These are phyloP conservation scores for Colletotrichum lindemuthianum DNA, from an alignment of 2,329 filamentous ascomycete genomes.

Conservation along the genomic window DNA sequence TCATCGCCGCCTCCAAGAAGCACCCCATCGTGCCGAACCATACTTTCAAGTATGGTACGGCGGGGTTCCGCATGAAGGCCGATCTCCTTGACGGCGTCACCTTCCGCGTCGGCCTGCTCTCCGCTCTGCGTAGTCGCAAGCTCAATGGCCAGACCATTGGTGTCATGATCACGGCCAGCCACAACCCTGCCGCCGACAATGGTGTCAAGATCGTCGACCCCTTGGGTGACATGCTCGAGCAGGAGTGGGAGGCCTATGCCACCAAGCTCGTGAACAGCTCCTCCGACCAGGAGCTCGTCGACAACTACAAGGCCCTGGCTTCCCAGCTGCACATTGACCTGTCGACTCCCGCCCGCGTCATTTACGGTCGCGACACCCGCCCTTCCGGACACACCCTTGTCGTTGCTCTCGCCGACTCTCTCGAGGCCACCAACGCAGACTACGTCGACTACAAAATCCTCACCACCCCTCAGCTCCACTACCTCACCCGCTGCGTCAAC, in stretches of 20 bases:
- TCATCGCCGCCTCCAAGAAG: slow-evolving; percentile 70
- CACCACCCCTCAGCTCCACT: slow-evolving; percentile 98
- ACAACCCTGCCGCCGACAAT: slow-evolving; percentile 91
- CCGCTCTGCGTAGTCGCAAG: slow-evolving; percentile 88
- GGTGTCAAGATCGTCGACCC: slow-evolving; percentile 97
- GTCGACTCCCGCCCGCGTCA: slow-evolving; percentile 76
- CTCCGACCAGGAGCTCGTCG: slow-evolving; percentile 77
- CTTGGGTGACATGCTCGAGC: slow-evolving; percentile 97
- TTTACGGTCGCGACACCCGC: slow-evolving; percentile 92
- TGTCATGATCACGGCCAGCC: slow-evolving; percentile 95
- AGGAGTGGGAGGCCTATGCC: slow-evolving; percentile 91
- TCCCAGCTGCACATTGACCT: slow-evolving; percentile 80
- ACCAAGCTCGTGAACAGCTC: slow-evolving; percentile 89
- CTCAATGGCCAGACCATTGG: slow-evolving; percentile 91
- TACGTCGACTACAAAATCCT: slow-evolving; percentile 88
- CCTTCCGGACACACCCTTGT: slow-evolving; percentile 90
- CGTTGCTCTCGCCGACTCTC: slow-evolving; percentile 79
- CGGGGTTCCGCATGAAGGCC: slow-evolving; percentile 75
- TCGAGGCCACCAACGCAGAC: slow-evolving; percentile 79
- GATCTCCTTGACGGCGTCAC: slow-evolving; percentile 91
- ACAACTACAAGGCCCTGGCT: slow-evolving; percentile 80
- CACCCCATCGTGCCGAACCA: slow-evolving; percentile 67
- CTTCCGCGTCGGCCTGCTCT: slow-evolving; percentile 90
- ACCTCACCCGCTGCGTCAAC: slow-evolving; percentile 93
- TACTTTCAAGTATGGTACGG: slow-evolving; percentile 72